These are phyloP conservation scores for Termitomyces sp. DNA, from an alignment of 768 basidiomycete species.

Conservation along the genomic window DNA sequence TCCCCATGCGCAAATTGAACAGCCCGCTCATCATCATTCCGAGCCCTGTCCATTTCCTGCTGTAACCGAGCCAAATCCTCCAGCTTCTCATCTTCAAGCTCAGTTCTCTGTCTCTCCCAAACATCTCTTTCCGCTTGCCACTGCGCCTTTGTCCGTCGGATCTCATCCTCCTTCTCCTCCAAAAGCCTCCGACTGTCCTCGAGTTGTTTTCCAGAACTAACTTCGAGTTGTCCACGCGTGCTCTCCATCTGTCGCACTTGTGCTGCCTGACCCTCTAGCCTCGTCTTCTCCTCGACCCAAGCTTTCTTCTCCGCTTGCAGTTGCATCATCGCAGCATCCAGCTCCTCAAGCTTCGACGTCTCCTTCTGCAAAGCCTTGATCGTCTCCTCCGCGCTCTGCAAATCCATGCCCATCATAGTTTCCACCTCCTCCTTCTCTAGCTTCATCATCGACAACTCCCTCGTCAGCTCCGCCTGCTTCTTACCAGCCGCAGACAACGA, in stretches of 20 bases:
- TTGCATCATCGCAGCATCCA: slow-evolving; percentile 43
- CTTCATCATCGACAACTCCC: slow-evolving; percentile 58
- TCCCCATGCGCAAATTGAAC: slow-evolving; percentile 40
- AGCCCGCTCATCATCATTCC: slow-evolving; percentile 35
- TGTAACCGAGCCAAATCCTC: slow-evolving; percentile 42
- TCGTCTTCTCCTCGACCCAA: slow-evolving; percentile 48
- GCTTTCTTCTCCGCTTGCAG: slow-evolving; percentile 45
- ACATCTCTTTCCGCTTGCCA: slow-evolving; percentile 43
- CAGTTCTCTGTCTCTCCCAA: slow-evolving; percentile 48
- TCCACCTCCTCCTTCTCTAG: slow-evolving; percentile 71
- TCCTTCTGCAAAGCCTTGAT: slow-evolving; percentile 56
- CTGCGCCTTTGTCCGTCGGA: slow-evolving; percentile 32
- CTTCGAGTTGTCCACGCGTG: slow-evolving; percentile 33
- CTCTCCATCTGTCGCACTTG: slow-evolving; percentile 38
- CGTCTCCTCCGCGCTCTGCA: slow-evolving; percentile 65
- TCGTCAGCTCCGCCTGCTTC: slow-evolving; percentile 57
- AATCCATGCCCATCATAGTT: slow-evolving; percentile 59
- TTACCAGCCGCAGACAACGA: slow-evolving; percentile 55
- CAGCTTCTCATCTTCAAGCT: slow-evolving; percentile 46
- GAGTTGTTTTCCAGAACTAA: slow-evolving; percentile 37
- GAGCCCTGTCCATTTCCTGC: slow-evolving; percentile 44
- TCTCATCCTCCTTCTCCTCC: slow-evolving; percentile 36
- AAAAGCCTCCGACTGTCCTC: slow-evolving; percentile 32
- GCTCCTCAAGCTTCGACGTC: slow-evolving; percentile 43
- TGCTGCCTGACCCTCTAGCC: slow-evolving; percentile 36